A percentile compares a stretch with the other conserved stretches of the same genome.
Conservation (phyloP, 2,329 filamentous ascomycete species). For the Neonectria neomacrospora region DNA sequence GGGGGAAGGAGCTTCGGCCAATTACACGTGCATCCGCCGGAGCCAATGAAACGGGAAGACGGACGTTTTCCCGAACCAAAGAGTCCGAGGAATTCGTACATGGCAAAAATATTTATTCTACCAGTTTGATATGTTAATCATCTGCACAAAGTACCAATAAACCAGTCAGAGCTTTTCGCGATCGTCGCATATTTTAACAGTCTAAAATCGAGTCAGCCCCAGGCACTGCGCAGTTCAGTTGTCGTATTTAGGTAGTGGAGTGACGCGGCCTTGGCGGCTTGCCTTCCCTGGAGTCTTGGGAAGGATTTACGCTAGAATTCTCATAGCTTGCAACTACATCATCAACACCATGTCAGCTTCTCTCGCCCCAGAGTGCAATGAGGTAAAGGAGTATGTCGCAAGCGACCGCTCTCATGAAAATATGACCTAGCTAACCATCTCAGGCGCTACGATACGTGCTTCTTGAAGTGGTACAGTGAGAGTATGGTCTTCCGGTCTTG, state of each 20-base stretch:
- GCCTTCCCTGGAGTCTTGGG: slow-evolving; percentile 18
- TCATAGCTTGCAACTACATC: slow-evolving; percentile 36
- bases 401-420: neutral
- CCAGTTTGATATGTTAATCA: neutral
- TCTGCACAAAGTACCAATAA: no score
- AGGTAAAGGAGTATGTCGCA: slow-evolving; percentile 85
- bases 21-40: slow-evolving; percentile 19
- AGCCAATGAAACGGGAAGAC: slow-evolving; percentile 14
- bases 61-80: neutral
- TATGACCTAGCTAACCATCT: neutral
- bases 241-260: slow-evolving; percentile 32
- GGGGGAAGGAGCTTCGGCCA: slow-evolving; percentile 37
- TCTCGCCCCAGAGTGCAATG: slow-evolving; percentile 92
- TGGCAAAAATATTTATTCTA: no score
- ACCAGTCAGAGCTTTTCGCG: neutral
- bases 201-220: neutral
- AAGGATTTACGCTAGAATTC: slow-evolving; percentile 30
- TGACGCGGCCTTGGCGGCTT: slow-evolving; percentile 27
- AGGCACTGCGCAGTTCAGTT: neutral
- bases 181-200: neutral
- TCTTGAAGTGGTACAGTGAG: slow-evolving; percentile 99
- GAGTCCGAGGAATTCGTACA: neutral
- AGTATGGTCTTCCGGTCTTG: slow-evolving; percentile 67
- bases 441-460: slow-evolving; percentile 96
- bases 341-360: slow-evolving; percentile 83